phyloP scores from a whole-genome alignment of 495 filamentous ascomycete species.

The Aspergillus campestris region DNA sequence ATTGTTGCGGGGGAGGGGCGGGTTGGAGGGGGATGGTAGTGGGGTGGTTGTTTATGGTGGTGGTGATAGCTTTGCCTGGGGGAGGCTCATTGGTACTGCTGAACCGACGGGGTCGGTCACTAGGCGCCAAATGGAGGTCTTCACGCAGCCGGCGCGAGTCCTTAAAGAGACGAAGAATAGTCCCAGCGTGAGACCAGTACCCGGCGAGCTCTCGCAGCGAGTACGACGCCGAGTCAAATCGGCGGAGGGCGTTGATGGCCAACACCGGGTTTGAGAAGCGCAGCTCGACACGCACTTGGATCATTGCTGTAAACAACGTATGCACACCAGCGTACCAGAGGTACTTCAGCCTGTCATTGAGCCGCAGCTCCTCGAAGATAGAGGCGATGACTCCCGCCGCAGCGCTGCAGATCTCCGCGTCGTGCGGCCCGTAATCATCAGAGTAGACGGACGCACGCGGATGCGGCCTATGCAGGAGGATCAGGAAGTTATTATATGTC shows the following conservation, averaged over 20 bases:
- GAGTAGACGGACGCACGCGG: conserved; percentile 36
- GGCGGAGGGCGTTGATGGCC: conserved; percentile 40
- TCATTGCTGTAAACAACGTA: conserved; percentile 42
- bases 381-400: conserved; percentile 40
- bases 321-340: conserved; percentile 42
- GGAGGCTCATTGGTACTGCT: conserved; percentile 10
- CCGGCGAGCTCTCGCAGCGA: conserved; percentile 37
- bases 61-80: conserved; percentile 1
- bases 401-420: conserved; percentile 39
- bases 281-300: conserved; percentile 42
- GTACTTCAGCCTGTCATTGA: conserved; percentile 41
- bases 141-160: conserved; percentile 40
- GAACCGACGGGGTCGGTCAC: conserved; percentile 28
- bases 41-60: background rate
- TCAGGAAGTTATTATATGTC: conserved; percentile 44
- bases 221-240: conserved; percentile 39
- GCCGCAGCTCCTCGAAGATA: conserved; percentile 40
- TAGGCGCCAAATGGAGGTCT: conserved; percentile 33
- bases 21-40: background rate
- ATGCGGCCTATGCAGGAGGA: conserved; percentile 42
- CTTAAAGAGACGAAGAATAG: conserved; percentile 39
- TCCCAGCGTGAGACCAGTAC: conserved; percentile 39
- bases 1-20: background rate
- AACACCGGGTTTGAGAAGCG: conserved; percentile 42
- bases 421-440: conserved; percentile 37